Evolutionary conservation across 257 asterid species (phyloP), one percentile per base, ranked within the genome.

Genomic region (Gynochthodes officinalis): DNA sequence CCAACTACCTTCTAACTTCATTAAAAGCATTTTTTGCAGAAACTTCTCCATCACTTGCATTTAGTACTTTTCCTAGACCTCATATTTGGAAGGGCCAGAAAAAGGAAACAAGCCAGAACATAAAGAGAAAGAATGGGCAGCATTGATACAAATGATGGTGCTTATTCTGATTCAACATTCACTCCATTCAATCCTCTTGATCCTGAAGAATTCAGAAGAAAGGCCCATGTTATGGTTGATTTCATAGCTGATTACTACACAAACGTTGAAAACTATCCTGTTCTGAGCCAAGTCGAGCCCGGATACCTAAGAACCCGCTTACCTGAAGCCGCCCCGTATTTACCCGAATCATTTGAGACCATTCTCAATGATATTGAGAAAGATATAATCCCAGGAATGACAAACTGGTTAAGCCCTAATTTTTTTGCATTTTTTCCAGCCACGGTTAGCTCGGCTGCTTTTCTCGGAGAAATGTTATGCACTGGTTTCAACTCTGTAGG

Each of bases 381-480:
- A 4, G 86, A 85, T 60, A 89, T 91, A 35, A 86, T 91, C 4
- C 97, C 95, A 0, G 96, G 97, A 9, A 82, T 90, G 28, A 89
- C 96, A 0, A 89, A 90, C 73, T 89, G 97, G 97, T 90, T 84
- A 62, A 89, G 97, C 80, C 97, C 97, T 0, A 89, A 89, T 18
- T 90, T 89, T 28, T 90, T 44, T 37, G 97, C 94, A 1, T 89
- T 84, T 73, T 90, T 90, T 62, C 96, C 94, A 0, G 85, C 92
- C 46, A 84, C 89, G 16, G 92, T 86, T 13, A 89, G 94, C 78
- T 83, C 77, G 52, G 96, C 96, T 15, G 96, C 92, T 14, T 89
- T 91, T 52, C 80, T 89, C 0, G 97, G 96, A 2, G 96, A 91
- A 70, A 75, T 89, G 81, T 76, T 91, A 30, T 84, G 90, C 80